Base-by-base conservation (phyloP, 345 rosid genomes). In the Brassica rapa region DNA sequence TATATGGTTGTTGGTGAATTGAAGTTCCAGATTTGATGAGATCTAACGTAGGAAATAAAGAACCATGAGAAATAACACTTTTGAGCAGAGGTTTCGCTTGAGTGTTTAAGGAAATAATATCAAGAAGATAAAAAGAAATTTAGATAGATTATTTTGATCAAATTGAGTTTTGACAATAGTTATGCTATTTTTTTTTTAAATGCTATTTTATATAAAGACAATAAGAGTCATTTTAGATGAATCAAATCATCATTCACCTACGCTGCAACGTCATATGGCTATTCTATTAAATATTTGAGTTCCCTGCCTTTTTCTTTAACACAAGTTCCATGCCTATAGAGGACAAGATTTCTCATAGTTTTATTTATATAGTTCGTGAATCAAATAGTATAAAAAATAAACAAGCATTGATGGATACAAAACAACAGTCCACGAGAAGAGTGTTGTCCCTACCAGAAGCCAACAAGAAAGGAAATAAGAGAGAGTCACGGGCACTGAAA, bases 401-500 rank as follows among this genome's bases (percentile, higher is more conserved):
- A n/a, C 8, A 70, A 70, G 21, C 23, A 33, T 62, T 23, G 74
- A 62, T 46, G 64, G 71, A 77, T 71, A 63, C 67, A 16, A 67
- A 77, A 63, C 67, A 16, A 67, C 43, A 72, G 32, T 61, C 74
- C 82, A 79, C 82, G 78, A 73, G 78, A 67, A 49, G 73, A 35
- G 46, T 33, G 41, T 33, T 67, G 78, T 61, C 71, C 74, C 74
- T 62, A 51, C 69, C 78, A 73, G 53, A 79, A 67, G 39, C 70
- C 65, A 79, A 73, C 82, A 79, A 72, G 73, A 72, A 71, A 71
- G 56, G 56, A 67, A 60, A 72, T 67, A 67, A 73, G 70, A 79
- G 33, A 77, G 77, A 73, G 78, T 79, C 82, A 79, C 82, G 78
- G 82, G 75, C 78, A 79, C 74, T 73, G 70, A 51, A 79, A 74